A percentile compares a stretch with the other conserved stretches of the same genome.
Evolutionary conservation across 129 eudicot species (phyloP).

Genomic region (Lonicera japonica): DNA sequence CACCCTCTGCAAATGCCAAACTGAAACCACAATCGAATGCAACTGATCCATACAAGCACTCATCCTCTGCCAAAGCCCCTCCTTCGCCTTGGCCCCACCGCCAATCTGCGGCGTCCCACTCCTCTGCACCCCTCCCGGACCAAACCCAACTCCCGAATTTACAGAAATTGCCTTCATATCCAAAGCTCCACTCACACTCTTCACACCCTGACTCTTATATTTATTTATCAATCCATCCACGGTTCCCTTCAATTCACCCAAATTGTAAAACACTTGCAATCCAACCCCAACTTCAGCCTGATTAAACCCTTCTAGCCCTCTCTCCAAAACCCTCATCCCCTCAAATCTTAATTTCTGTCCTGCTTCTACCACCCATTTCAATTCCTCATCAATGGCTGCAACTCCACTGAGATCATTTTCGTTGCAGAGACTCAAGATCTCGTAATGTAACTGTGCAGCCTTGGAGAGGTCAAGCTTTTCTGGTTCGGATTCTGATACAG

Average conservation of each 20-base stretch:
- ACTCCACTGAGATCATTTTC: slow-evolving; percentile 59
- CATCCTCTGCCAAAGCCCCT: slow-evolving; percentile 91
- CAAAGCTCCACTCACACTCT: slow-evolving; percentile 60
- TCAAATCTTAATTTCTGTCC: slow-evolving; percentile 57
- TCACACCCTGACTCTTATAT: slow-evolving; percentile 59
- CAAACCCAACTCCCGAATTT: slow-evolving; percentile 39
- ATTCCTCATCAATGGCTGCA: slow-evolving; percentile 51
- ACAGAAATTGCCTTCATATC: slow-evolving; percentile 81
- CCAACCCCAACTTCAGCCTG: slow-evolving; percentile 93
- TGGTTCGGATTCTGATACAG: slow-evolving; percentile 18
- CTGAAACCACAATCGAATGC: slow-evolving; percentile 70
- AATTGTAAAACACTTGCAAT: slow-evolving; percentile 83
- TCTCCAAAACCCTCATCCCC: slow-evolving; percentile 75
- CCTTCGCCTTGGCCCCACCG: slow-evolving; percentile 69
- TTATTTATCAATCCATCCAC: slow-evolving; percentile 70
- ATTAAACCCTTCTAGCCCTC: slow-evolving; percentile 78
- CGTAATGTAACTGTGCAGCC: slow-evolving; percentile 68
- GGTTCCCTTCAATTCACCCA: slow-evolving; percentile 73
- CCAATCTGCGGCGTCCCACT: slow-evolving; percentile 90
- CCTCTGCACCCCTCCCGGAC: slow-evolving; percentile 88
- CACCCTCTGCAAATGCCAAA: slow-evolving; percentile 99
- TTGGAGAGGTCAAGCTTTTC: slow-evolving; percentile 55
- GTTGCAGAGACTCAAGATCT: slow-evolving; percentile 40
- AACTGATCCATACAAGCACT: slow-evolving; percentile 84
- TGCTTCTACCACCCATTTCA: slow-evolving; percentile 57